Evolutionary conservation across 345 rosid genomes (phyloP).

Genomic region (Trapa incisa): DNA sequence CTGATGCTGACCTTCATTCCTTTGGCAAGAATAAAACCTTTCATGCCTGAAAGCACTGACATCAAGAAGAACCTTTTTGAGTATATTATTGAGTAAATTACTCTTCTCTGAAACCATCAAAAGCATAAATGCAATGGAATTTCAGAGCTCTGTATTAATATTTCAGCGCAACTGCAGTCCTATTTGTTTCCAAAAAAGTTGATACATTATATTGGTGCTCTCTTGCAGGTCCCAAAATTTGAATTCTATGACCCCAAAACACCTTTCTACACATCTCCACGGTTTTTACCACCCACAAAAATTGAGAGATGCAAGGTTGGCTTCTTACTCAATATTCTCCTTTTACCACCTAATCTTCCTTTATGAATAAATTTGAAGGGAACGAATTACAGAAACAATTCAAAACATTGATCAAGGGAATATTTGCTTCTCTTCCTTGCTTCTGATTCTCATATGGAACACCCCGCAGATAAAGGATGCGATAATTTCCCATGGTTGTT

Average conservation of each 20-base stretch:
- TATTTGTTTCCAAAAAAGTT: not conserved
- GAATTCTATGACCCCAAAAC: slow-evolving; percentile 81
- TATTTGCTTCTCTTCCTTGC: not conserved
- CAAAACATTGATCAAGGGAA: not conserved
- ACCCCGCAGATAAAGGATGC: slow-evolving; percentile 61
- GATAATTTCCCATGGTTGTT: slow-evolving; percentile 90
- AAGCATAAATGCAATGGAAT: too few relatives aligned
- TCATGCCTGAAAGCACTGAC: not conserved
- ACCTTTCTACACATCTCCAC: slow-evolving; percentile 88
- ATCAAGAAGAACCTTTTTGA: not conserved
- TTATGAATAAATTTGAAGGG: not conserved
- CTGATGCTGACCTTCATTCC: not conserved
- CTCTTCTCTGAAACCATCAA: too few relatives aligned
- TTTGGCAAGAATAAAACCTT: not conserved
- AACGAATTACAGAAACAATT: not conserved
- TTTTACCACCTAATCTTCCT: not conserved
- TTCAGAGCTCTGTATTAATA: too few relatives aligned
- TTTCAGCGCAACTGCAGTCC: too few relatives aligned
- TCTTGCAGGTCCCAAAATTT: slow-evolving; percentile 54
- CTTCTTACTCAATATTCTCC: not conserved
- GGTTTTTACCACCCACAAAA: slow-evolving; percentile 83
- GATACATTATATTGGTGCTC: not conserved
- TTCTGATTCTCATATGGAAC: slow-evolving; percentile 9
- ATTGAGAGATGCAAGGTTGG: slow-evolving; percentile 68
- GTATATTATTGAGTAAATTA: too few relatives aligned